Evolutionary conservation across 192 early-diverging fungal species (phyloP).

Genomic region (Umbelopsis isabellina): DNA sequence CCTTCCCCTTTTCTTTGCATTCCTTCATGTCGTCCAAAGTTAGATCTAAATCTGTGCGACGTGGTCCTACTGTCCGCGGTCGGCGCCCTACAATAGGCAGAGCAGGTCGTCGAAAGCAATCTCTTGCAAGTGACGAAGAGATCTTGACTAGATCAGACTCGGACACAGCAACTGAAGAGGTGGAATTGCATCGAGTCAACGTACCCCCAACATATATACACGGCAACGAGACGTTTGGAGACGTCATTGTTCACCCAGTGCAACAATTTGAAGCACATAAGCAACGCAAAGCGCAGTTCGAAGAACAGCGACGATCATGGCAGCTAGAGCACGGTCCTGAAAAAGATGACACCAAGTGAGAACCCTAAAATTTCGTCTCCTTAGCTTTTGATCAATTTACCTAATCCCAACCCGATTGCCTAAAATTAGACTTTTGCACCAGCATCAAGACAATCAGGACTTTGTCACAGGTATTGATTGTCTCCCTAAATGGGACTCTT

Average conservation of each 20-base stretch:
- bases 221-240: slow-evolving; percentile 35
- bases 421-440: slow-evolving; percentile 10
- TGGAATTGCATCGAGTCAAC: slow-evolving; percentile 15
- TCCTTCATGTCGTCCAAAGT: slow-evolving; percentile 5
- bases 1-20: slow-evolving; percentile 2
- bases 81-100: slow-evolving; percentile 14
- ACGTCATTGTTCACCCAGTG: slow-evolving; percentile 32
- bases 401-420: neutral
- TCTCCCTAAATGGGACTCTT: neutral
- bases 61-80: slow-evolving; percentile 10
- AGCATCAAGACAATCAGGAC: neutral
- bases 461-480: slow-evolving; percentile 16
- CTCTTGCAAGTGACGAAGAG: neutral
- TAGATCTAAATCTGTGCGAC: neutral
- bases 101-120: neutral
- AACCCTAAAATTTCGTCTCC: neutral
- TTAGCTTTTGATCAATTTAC: too few species aligned
- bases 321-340: slow-evolving; percentile 6
- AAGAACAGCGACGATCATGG: slow-evolving; percentile 13
- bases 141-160: slow-evolving; percentile 13
- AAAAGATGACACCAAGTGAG: neutral
- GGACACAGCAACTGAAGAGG: slow-evolving; percentile 5
- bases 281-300: slow-evolving; percentile 20
- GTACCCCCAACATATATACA: slow-evolving; percentile 28
- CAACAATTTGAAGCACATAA: slow-evolving; percentile 30